Evolutionary conservation across 441 rosid species (phyloP).

Genomic region (Pelargonium myrrhifolium): DNA sequence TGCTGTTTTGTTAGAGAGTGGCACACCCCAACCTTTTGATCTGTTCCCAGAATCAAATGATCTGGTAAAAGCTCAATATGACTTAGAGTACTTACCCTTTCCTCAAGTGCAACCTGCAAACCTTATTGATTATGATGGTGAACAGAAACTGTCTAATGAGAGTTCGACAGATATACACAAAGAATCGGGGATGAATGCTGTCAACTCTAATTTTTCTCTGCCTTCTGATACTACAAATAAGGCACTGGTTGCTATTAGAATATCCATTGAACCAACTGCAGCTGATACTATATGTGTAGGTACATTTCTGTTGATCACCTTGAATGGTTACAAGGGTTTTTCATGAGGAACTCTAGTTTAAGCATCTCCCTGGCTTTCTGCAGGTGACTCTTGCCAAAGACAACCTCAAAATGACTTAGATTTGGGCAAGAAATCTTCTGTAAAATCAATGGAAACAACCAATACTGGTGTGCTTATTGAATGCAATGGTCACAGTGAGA

Average conservation of each 20-base stretch:
- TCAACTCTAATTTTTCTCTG: constrained; percentile 28
- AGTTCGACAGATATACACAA: constrained; percentile 29
- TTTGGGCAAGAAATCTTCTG: constrained; percentile 32
- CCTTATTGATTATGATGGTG: constrained; percentile 19
- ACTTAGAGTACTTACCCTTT: constrained; percentile 27
- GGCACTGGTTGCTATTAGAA: constrained; percentile 23
- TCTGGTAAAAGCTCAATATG: constrained; percentile 27
- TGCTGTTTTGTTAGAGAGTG: constrained; percentile 85
- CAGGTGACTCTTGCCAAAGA: constrained; percentile 36
- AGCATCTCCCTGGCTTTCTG: constrained; percentile 23
- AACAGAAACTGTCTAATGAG: constrained; percentile 30
- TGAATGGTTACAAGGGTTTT: constrained; percentile 18
- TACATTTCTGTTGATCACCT: constrained; percentile 16
- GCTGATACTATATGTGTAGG: constrained; percentile 21
- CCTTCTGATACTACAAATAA: constrained; percentile 28
- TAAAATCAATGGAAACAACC: constrained; percentile 27
- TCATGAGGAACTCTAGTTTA: constrained; percentile 22
- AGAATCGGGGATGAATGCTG: constrained; percentile 31
- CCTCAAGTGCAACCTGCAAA: constrained; percentile 16
- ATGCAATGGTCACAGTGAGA: constrained; percentile 42
- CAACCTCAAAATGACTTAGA: constrained; percentile 30
- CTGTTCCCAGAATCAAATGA: constrained; percentile 44
- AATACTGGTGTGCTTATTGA: constrained; percentile 26
- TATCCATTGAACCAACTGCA: constrained; percentile 24
- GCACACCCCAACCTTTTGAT: constrained; percentile 85